Base-by-base conservation (phyloP, 1,284 basidiomycete species). In the Microbotryum scabiosae region DNA sequence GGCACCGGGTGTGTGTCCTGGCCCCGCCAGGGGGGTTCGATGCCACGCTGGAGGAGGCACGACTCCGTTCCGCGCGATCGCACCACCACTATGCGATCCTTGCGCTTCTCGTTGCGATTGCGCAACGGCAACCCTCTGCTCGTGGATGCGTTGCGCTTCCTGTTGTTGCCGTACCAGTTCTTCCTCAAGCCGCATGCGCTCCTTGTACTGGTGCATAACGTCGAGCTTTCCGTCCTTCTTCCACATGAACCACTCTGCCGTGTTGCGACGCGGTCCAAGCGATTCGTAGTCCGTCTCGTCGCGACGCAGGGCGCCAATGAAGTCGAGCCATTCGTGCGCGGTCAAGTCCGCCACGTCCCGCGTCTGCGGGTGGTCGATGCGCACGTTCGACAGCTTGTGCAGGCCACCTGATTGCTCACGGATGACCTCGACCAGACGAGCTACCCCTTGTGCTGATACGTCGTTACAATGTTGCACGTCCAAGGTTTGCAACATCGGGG, bases 271-370 rank as follows among this genome's bases (percentile, higher is more conserved):
- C 41, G 52, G 64, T 28, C 64, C 64, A 16, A 14, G 10, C 12
- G 61, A 62, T 36, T 61, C 64, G 18, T 16, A 54, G 36, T 68
- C 67, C 8, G 10, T 16, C 5, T 60, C 60, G 49, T 61, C 59
- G 4, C 62, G 57, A 10, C 23, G 16, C 26, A 66, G 52, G 21
- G 66, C 54, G 28, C 52, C 60, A 44, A 64, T 30, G 20, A 61
- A 68, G 9, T 57, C 62, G 51, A 68, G 58, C 67, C 67, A 68
- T 1, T 12, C 7, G 50, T 54, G 59, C 48, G 67, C 67, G 9
- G 20, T 36, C 25, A 7, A 48, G 14, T 60, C 55, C 25, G 49
- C 44, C 5, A 51, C 21, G 23, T 20, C 5, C 5, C 6, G 16
- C 48, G 44, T 51, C 28, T 21, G 20, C 16, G 59, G 58, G 32